Conservation (phyloP, 2,329 filamentous ascomycete species). For the Orbilia brochopaga region DNA sequence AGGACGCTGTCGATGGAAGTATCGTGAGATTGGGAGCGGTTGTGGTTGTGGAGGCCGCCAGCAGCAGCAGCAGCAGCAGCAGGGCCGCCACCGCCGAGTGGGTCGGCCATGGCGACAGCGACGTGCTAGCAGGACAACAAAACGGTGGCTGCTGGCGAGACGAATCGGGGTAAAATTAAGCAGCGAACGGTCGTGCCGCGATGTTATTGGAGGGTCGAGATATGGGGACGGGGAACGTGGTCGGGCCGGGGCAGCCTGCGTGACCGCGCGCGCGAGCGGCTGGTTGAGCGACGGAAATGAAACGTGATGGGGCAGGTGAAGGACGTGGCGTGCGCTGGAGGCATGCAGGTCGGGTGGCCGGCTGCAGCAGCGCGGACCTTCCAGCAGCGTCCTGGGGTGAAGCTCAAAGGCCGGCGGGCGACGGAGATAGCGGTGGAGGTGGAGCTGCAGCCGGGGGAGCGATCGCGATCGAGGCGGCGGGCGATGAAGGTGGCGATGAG, state of each 20-base stretch:
- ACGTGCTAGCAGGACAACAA: conserved; percentile 1
- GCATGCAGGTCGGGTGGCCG: neutral
- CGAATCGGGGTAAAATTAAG: conserved; percentile 5
- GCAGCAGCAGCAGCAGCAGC: no score
- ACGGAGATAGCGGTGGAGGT: neutral
- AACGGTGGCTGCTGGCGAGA: conserved; percentile 20
- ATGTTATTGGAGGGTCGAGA: conserved; percentile 47
- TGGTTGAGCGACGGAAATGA: neutral
- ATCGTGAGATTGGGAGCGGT: conserved; percentile 19
- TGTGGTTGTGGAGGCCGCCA: no score
- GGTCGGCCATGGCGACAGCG: conserved; percentile 44
- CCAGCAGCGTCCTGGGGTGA: neutral
- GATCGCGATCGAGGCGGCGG: neutral
- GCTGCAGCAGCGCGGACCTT: neutral
- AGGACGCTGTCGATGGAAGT: conserved; percentile 46
- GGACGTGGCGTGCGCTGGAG: conserved; percentile 1
- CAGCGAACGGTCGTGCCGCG: conserved; percentile 47
- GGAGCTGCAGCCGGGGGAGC: no score
- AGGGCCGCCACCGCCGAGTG: conserved; percentile 10
- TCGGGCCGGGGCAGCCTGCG: conserved; percentile 24
- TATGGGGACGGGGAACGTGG: conserved; percentile 12
- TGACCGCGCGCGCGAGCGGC: neutral
- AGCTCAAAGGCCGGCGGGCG: neutral
- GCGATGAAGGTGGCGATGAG: neutral
- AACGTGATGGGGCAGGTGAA: conserved; percentile 3